These are phyloP conservation scores for Nannizzia gypsea DNA, from an alignment of 2,329 filamentous ascomycete genomes.

Conservation along the genomic window DNA sequence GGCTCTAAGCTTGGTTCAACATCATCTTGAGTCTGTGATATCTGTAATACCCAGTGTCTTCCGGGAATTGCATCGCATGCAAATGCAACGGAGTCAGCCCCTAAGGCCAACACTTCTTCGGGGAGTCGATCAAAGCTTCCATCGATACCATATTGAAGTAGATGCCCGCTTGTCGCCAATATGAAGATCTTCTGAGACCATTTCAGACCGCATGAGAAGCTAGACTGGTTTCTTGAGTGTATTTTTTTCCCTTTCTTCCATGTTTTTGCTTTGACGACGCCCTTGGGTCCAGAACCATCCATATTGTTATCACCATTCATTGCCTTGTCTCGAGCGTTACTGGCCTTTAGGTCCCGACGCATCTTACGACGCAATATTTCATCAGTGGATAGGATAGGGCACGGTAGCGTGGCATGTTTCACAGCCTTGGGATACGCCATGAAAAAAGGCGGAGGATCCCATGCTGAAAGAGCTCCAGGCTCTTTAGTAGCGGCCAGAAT, in stretches of 20 bases:
- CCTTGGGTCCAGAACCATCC: conserved; percentile 14
- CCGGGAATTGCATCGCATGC: conserved; percentile 40
- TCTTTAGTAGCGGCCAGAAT: conserved; percentile 18
- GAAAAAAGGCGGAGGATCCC: conserved; percentile 66
- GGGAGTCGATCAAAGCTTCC: conserved; percentile 36
- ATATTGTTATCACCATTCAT: conserved; percentile 10
- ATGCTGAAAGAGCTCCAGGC: conserved; percentile 28
- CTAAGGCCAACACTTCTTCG: conserved; percentile 37
- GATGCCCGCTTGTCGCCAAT: conserved; percentile 33
- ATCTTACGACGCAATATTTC: conserved; percentile 48
- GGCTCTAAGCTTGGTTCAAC: conserved; percentile 21
- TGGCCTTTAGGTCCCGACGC: conserved; percentile 15
- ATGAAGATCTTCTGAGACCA: conserved; percentile 38
- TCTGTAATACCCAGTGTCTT: conserved; percentile 38
- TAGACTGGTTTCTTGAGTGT: conserved; percentile 27
- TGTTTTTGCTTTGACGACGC: conserved; percentile 22
- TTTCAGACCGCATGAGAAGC: conserved; percentile 29
- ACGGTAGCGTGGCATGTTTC: conserved; percentile 59
- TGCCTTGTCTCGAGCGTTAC: conserved; percentile 13
- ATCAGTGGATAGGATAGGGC: conserved; percentile 58
- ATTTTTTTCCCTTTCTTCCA: conserved; percentile 24
- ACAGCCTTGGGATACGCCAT: conserved; percentile 77
- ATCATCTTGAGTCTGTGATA: conserved; percentile 28
- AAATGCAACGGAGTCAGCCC: conserved; percentile 37
- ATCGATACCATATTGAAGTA: conserved; percentile 36